A percentile compares a stretch with the other conserved stretches of the same genome.
Evolutionary conservation across 2,329 filamentous ascomycete species (phyloP).

Genomic region (Parastagonospora nodorum): DNA sequence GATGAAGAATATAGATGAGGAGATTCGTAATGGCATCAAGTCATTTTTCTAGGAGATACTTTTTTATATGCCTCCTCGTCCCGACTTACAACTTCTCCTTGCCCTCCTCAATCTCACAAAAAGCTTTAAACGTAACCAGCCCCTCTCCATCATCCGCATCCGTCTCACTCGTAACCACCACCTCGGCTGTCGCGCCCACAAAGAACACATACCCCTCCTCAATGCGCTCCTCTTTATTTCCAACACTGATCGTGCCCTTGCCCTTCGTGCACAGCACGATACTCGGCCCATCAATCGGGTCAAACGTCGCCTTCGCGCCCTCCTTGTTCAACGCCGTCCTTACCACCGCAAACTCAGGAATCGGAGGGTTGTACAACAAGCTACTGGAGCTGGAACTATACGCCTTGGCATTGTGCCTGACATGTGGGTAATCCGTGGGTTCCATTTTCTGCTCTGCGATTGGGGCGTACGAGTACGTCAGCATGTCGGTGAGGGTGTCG

Average conservation of each 20-base stretch:
- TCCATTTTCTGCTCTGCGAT: constrained; percentile 94
- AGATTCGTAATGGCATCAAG: not conserved
- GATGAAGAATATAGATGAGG: not conserved
- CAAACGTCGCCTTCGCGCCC: constrained; percentile 85
- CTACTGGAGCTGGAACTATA: constrained; percentile 78
- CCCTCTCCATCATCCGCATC: constrained; percentile 60
- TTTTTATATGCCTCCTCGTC: not conserved
- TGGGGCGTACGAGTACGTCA: constrained; percentile 94
- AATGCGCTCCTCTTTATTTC: constrained; percentile 74
- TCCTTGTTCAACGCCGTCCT: constrained; percentile 72
- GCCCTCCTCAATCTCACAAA: constrained; percentile 71
- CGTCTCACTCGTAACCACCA: constrained; percentile 71
- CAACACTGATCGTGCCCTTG: constrained; percentile 81
- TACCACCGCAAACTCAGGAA: constrained; percentile 93
- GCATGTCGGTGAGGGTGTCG: constrained; percentile 81
- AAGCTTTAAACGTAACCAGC: constrained; percentile 90
- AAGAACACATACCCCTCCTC: constrained; percentile 59
- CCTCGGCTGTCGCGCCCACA: constrained; percentile 85
- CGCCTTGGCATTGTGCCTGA: constrained; percentile 76
- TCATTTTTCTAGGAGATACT: not conserved
- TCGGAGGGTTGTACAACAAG: constrained; percentile 88
- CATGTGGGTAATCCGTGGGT: constrained; percentile 84
- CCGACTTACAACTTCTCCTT: constrained; percentile 35
- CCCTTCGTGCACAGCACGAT: constrained; percentile 91
- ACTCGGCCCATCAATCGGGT: constrained; percentile 83